Conservation (phyloP, 169 alveolate species). For the Plasmodium adleri region DNA sequence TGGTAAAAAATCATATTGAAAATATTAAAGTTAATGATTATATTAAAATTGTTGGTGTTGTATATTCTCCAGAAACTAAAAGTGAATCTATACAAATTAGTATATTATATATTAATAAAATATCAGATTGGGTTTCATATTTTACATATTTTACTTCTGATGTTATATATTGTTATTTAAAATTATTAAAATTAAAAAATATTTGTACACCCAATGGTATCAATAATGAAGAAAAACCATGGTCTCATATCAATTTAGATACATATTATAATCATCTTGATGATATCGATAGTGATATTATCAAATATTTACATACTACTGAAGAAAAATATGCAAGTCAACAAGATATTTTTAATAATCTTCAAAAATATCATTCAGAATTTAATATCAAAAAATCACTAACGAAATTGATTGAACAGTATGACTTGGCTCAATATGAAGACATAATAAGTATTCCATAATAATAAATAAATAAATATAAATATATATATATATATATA, state of each 20-base stretch:
- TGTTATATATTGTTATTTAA: slow-evolving; percentile 63
- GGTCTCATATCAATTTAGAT: slow-evolving; percentile 70
- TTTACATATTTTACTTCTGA: slow-evolving; percentile 73
- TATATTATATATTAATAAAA: slow-evolving; percentile 56
- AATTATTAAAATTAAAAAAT: slow-evolving; percentile 68
- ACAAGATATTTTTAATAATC: slow-evolving; percentile 54
- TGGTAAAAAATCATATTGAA: slow-evolving; percentile 62
- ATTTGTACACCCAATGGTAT: slow-evolving; percentile 45
- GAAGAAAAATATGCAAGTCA: slow-evolving; percentile 71
- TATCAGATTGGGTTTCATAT: slow-evolving; percentile 67
- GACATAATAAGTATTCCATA: slow-evolving; percentile 70
- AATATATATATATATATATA: too few species aligned
- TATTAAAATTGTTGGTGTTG: slow-evolving; percentile 71
- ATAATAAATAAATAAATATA: neutral
- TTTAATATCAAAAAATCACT: slow-evolving; percentile 54
- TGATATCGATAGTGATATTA: slow-evolving; percentile 51
- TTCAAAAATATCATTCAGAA: slow-evolving; percentile 71
- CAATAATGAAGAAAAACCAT: slow-evolving; percentile 62
- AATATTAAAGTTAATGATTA: slow-evolving; percentile 61
- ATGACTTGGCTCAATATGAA: slow-evolving; percentile 67
- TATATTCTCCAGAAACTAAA: slow-evolving; percentile 70
- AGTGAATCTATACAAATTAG: slow-evolving; percentile 61
- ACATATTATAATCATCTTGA: slow-evolving; percentile 56
- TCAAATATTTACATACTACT: slow-evolving; percentile 64
- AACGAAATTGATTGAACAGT: slow-evolving; percentile 68